Conservation (phyloP, 2,329 filamentous ascomycete species). For the Neonectria hederae region DNA sequence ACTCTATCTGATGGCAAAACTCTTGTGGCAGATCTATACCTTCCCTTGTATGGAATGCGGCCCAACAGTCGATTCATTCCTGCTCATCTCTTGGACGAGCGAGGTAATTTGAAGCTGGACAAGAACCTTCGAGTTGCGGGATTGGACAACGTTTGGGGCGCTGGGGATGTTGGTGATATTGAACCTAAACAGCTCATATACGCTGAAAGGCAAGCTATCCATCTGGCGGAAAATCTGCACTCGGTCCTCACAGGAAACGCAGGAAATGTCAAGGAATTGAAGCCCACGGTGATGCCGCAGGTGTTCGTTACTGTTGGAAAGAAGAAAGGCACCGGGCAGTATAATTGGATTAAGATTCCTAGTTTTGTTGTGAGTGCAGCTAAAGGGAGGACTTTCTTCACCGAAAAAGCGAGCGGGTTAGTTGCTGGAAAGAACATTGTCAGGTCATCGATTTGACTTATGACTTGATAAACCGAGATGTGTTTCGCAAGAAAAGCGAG, state of each 20-base stretch:
- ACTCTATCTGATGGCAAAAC: background rate
- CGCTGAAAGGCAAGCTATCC: slow-evolving; percentile 6
- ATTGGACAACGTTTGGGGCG: slow-evolving; percentile 6
- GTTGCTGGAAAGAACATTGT: slow-evolving; percentile 1
- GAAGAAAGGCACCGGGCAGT: slow-evolving; percentile 13
- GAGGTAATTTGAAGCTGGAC: background rate
- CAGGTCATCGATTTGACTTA: background rate
- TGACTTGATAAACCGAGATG: background rate
- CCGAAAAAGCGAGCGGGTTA: slow-evolving; percentile 6
- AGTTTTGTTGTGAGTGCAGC: slow-evolving; percentile 2
- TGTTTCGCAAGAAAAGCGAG: too few species aligned
- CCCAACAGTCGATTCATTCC: background rate
- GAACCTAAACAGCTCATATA: slow-evolving; percentile 13
- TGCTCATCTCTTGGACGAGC: background rate
- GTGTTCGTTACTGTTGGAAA: slow-evolving; percentile 5
- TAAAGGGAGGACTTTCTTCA: slow-evolving; percentile 11
- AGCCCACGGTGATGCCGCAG: background rate
- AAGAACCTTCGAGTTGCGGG: background rate
- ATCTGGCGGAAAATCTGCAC: slow-evolving; percentile 2
- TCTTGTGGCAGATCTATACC: background rate
- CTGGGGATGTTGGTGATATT: slow-evolving; percentile 3
- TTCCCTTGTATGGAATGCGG: background rate
- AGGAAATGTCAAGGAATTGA: background rate
- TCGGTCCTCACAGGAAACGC: background rate
- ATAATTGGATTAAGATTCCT: background rate